Percentiles rank a stretch among this genome's conserved stretches.
Evolutionary conservation across 2,329 filamentous ascomycete species (phyloP).

Genomic region (Colletotrichum sp.): DNA sequence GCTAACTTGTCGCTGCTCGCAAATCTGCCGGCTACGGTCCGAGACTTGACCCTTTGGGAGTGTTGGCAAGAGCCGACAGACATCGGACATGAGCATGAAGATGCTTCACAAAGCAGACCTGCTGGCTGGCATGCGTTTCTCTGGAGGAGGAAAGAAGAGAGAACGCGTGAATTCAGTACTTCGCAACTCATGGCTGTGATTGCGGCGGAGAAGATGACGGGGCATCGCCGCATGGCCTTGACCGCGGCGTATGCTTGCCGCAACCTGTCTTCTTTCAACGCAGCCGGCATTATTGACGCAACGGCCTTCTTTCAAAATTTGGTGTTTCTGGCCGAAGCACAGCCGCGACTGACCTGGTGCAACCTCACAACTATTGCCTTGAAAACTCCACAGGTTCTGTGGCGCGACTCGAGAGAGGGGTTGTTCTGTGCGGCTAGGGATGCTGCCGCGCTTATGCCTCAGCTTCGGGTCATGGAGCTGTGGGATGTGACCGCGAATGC

Average conservation of each 20-base stretch:
- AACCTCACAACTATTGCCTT: background rate
- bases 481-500: background rate
- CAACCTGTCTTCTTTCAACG: background rate
- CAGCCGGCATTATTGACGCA: background rate
- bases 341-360: background rate
- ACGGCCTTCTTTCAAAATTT: background rate
- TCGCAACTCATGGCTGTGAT: background rate
- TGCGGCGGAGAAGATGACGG: background rate
- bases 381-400: background rate
- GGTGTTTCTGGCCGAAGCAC: background rate
- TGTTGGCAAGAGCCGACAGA: background rate
- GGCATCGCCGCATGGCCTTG: background rate
- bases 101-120: background rate
- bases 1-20: background rate
- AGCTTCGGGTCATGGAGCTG: background rate
- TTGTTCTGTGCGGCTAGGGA: background rate
- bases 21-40: background rate
- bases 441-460: background rate
- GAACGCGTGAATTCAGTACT: background rate
- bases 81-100: background rate
- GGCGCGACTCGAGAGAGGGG: accelerated
- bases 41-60: background rate
- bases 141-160: background rate
- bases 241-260: background rate
- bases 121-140: background rate